Evolutionary conservation across 768 basidiomycete genomes (phyloP).

Genomic region (Boletus rufocinnamomeus): DNA sequence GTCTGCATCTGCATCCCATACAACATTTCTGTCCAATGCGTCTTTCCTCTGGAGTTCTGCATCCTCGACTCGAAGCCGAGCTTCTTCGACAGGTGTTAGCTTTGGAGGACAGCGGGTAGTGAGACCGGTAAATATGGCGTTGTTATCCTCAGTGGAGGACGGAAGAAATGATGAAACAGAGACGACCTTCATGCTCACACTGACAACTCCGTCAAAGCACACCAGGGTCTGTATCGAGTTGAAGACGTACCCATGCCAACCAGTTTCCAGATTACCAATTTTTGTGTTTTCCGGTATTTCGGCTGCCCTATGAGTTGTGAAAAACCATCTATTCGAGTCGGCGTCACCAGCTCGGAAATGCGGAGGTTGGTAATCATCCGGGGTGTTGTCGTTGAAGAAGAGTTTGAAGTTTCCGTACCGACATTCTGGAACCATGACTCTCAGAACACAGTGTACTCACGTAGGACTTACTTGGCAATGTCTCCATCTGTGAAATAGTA

Average conservation of each 20-base stretch:
- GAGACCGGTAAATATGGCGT: slow-evolving; percentile 56
- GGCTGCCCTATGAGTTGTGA: slow-evolving; percentile 71
- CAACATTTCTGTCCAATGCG: slow-evolving; percentile 59
- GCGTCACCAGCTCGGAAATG: slow-evolving; percentile 72
- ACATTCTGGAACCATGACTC: slow-evolving; percentile 48
- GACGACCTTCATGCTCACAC: slow-evolving; percentile 69
- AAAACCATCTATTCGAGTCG: slow-evolving; percentile 75
- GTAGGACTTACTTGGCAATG: slow-evolving; percentile 63
- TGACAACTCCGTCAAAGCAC: slow-evolving; percentile 28
- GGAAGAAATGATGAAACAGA: slow-evolving; percentile 78
- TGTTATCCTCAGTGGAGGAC: slow-evolving; percentile 56
- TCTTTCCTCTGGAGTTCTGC: slow-evolving; percentile 62
- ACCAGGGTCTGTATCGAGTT: not conserved
- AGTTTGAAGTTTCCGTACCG: slow-evolving; percentile 89
- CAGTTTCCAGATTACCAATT: slow-evolving; percentile 67
- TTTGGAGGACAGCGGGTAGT: slow-evolving; percentile 36
- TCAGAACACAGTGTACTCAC: slow-evolving; percentile 1
- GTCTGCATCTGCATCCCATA: slow-evolving; percentile 65
- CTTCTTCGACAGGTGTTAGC: slow-evolving; percentile 62
- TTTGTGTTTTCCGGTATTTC: slow-evolving; percentile 76
- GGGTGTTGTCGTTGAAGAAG: slow-evolving; percentile 79
- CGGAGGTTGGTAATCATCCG: slow-evolving; percentile 82
- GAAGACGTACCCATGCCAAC: slow-evolving; percentile 63
- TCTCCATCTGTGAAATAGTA: slow-evolving; percentile 79
- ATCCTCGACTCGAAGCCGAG: slow-evolving; percentile 51